A percentile compares a stretch with the other conserved stretches of the same genome.
Conservation (phyloP, 2,329 filamentous ascomycete species). For the Scytalidium lignicola region DNA sequence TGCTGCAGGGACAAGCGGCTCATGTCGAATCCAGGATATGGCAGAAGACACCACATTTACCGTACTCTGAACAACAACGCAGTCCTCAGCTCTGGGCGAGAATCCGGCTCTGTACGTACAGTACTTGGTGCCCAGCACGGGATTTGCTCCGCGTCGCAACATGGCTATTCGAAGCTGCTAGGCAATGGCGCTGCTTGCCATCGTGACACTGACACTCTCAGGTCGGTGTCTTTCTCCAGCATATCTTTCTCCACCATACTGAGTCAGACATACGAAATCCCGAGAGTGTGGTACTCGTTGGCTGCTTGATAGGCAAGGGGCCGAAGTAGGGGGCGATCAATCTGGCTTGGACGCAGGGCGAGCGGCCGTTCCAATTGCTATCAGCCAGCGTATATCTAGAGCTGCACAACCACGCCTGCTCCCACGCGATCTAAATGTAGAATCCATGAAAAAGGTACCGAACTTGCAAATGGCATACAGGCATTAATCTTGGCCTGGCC, state of each 20-base stretch:
- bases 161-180: neutral
- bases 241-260: neutral
- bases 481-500: neutral
- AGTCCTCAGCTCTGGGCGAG: neutral
- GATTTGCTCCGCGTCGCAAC: neutral
- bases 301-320: neutral
- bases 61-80: neutral
- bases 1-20: neutral
- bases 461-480: neutral
- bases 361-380: neutral
- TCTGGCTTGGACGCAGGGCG: no score
- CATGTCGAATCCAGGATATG: neutral
- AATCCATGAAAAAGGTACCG: neutral
- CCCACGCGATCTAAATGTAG: neutral
- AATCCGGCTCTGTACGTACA: neutral
- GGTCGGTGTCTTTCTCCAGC: neutral
- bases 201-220: neutral
- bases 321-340: no score
- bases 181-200: neutral
- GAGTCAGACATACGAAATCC: neutral
- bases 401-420: neutral
- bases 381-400: neutral
- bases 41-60: neutral
- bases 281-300: neutral
- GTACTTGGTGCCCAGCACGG: neutral